Conservation (phyloP, 228 moss, liverwort and hornwort genomes). For the Sphagnum magellanicum region DNA sequence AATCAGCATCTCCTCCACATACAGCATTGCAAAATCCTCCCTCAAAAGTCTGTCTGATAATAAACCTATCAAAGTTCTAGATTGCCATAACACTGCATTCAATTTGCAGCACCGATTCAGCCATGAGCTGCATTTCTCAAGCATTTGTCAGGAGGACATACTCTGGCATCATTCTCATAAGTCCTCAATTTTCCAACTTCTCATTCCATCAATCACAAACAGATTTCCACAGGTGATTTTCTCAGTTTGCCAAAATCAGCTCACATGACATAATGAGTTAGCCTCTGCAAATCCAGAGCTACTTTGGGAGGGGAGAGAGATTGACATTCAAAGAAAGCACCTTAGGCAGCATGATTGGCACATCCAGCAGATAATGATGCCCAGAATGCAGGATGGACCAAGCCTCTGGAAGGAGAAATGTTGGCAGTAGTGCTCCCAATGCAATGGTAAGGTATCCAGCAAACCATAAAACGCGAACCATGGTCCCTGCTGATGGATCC, state of each 20-base stretch:
- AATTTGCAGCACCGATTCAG: too few relatives aligned
- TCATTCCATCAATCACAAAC: too few relatives aligned
- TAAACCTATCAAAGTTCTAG: not conserved
- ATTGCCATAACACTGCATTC: not conserved
- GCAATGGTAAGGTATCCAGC: constrained; percentile 30
- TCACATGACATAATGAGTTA: too few relatives aligned
- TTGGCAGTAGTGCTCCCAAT: constrained; percentile 31
- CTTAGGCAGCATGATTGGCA: constrained; percentile 7
- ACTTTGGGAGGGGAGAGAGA: not conserved
- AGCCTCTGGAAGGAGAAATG: constrained; percentile 43
- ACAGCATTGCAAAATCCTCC: too few relatives aligned
- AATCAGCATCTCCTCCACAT: too few relatives aligned
- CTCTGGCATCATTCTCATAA: too few relatives aligned
- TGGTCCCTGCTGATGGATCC: too few relatives aligned
- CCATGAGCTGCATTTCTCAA: too few relatives aligned
- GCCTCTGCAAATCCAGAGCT: not conserved
- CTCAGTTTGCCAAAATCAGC: not conserved
- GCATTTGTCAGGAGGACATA: too few relatives aligned
- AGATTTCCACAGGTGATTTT: too few relatives aligned
- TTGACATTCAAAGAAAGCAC: not conserved
- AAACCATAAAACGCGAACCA: constrained; percentile 17
- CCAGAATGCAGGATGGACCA: constrained; percentile 24
- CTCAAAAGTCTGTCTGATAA: too few relatives aligned
- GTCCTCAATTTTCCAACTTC: not conserved
- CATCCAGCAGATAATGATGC: constrained; percentile 4